Conservation (phyloP, 176 grass and related monocot species). For the Zoysia japonica region DNA sequence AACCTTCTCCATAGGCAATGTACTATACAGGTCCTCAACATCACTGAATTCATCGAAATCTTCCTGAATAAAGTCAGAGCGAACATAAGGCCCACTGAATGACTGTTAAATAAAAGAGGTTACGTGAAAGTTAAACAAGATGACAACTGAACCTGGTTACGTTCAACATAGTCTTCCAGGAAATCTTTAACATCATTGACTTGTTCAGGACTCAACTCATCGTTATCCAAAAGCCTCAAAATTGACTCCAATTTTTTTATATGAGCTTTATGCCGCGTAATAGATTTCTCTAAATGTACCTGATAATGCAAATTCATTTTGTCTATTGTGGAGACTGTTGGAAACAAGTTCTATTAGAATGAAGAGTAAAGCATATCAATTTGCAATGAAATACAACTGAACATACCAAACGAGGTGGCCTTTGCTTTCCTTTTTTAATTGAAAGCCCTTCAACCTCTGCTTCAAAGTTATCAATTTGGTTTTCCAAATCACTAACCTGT, state of each 20-base stretch:
- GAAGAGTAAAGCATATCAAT: conserved; percentile 27
- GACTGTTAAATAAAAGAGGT: conserved; percentile 17
- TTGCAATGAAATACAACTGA: conserved; percentile 27
- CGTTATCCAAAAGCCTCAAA: conserved; percentile 96
- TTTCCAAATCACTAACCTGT: conserved; percentile 97
- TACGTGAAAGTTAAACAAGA: conserved; percentile 31
- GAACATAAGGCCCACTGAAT: conserved; percentile 16
- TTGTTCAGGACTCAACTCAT: conserved; percentile 97
- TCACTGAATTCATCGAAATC: conserved; percentile 99
- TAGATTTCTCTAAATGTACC: conserved; percentile 94
- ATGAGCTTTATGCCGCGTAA: conserved; percentile 91
- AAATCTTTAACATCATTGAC: conserved; percentile 98
- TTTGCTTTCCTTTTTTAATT: conserved; percentile 93
- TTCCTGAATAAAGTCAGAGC: conserved; percentile 61
- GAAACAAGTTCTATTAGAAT: conserved; percentile 16
- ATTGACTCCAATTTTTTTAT: conserved; percentile 97
- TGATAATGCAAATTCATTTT: conserved; percentile 51
- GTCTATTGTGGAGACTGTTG: conserved; percentile 17
- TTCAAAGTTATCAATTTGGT: conserved; percentile 95
- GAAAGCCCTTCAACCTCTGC: conserved; percentile 97
- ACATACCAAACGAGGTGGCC: conserved; percentile 84
- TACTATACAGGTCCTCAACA: conserved; percentile 84
- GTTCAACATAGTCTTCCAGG: conserved; percentile 97
- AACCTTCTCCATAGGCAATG: conserved; percentile 92
- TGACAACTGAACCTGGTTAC: conserved; percentile 70